Evolutionary conservation across 768 basidiomycete species (phyloP).

Genomic region (Hygrocybe coccinea): DNA sequence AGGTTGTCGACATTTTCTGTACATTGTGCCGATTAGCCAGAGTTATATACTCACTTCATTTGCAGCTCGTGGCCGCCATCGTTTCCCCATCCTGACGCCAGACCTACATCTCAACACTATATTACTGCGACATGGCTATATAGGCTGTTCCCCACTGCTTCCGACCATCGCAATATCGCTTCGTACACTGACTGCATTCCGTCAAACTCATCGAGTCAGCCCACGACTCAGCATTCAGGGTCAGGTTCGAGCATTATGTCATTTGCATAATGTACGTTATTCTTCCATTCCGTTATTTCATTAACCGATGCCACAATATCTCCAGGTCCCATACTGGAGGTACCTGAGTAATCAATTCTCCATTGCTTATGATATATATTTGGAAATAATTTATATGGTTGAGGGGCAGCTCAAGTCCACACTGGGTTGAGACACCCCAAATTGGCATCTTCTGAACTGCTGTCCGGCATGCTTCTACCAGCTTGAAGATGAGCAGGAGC

Average conservation of each 20-base stretch:
- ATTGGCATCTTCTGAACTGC: constrained; percentile 23
- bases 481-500: background rate
- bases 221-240: constrained; percentile 25
- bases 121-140: constrained; percentile 19
- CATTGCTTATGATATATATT: constrained; percentile 25
- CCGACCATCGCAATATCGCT: constrained; percentile 18
- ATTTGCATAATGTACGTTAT: constrained; percentile 20
- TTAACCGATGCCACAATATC: background rate
- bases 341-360: constrained; percentile 20
- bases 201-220: constrained; percentile 14
- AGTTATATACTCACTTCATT: no score
- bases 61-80: no score
- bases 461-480: constrained; percentile 29
- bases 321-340: constrained; percentile 10
- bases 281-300: background rate
- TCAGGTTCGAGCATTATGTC: constrained; percentile 26
- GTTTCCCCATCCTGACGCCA: background rate
- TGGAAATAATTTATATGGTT: constrained; percentile 11
- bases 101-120: background rate
- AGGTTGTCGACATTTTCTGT: background rate
- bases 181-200: constrained; percentile 22
- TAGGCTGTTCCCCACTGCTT: constrained; percentile 21
- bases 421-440: constrained; percentile 18
- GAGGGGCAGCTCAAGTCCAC: constrained; percentile 12
- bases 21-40: background rate